Evolutionary conservation across 129 eudicot genomes (phyloP), one percentile per base, ranked within the genome.

Genomic region (Artemisia tridentata): DNA sequence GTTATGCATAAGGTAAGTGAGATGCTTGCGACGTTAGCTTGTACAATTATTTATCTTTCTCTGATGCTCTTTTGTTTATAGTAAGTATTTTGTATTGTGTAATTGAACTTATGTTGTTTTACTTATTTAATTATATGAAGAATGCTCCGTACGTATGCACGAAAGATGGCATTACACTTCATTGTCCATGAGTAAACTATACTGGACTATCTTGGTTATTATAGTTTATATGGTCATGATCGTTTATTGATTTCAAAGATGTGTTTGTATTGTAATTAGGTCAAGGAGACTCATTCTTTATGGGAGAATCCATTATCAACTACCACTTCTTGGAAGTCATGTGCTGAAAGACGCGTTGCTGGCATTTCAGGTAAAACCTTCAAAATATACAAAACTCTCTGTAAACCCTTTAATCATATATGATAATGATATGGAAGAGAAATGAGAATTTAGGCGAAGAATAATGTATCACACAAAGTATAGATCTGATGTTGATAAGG

Each of bases 281-380:
- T 93, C 31, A 93, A 93, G 72, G 99, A 93, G 82, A 63, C 85
- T 31, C 85, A 97, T 29, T 93, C 97, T 19, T 83, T 93, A 7
- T 93, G 99, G 99, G 99, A 93, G 80, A 93, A 93, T 84, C 98
- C 98, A 69, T 72, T 85, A 78, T 87, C 97, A 46, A 92, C 99
- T 57, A 87, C 99, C 60, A 93, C 92, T 19, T 89, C 99, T 61
- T 93, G 99, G 99, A 93, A 90, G 72, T 72, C 97, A 13, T 93
- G 97, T 87, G 92, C 96, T 57, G 97, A 87, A 80, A 84, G 96
- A 51, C 92, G 66, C 43, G 83, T 60, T 76, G 88, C 86, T 49
- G 82, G 79, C 81, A 78, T 87, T 60, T 84, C 92, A 92, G 98
- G 98, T 92, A 72, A 38, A 31, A 14, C 64, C 31, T 52, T 31